Evolutionary conservation across 1,139 yeast genomes (phyloP), one percentile per base, ranked within the genome.

Genomic region (Wickerhamiella infanticola): DNA sequence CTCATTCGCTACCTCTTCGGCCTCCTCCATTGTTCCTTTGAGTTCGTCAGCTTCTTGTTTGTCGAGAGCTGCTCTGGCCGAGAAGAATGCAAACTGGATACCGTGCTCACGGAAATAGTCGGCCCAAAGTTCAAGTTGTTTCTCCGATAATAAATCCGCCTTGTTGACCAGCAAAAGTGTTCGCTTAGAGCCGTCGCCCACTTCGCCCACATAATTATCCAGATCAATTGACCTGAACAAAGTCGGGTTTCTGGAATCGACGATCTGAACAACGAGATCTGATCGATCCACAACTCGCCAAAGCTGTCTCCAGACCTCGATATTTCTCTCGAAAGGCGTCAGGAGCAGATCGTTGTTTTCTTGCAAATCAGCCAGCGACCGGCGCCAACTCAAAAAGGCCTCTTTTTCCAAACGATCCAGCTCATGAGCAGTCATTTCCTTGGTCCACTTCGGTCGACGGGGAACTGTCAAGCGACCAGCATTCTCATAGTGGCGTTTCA

Each of bases 241-340:
- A 49, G 88, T 66, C 3, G 99, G 98, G 59, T 84, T 86, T 65
- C 99, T 74, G 6, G 97, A 97, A 67, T 93, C 99, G 33, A 90
- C 98, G 67, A 93, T 93, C 62, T 93, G 99, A 3, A 93, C 97
- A 42, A 93, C 77, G 56, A 93, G 71, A 63, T 90, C 96, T 43
- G 93, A 82, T 60, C 98, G 75, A 63, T 93, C 99, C 18, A 88
- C 85, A 45, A 93, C 99, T 66, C 99, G 74, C 99, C 99, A 93
- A 55, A 93, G 69, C 65, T 93, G 99, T 62, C 93, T 79, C 99
- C 99, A 93, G 50, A 93, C 97, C 68, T 90, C 96, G 55, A 93
- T 71, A 61, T 93, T 93, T 65, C 98, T 76, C 67, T 93, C 99
- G 61, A 90, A 93, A 1, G 99, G 99, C 0, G 99, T 93, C 62